Conservation (phyloP, 805 yeast genomes). For the Candida quercuum region DNA sequence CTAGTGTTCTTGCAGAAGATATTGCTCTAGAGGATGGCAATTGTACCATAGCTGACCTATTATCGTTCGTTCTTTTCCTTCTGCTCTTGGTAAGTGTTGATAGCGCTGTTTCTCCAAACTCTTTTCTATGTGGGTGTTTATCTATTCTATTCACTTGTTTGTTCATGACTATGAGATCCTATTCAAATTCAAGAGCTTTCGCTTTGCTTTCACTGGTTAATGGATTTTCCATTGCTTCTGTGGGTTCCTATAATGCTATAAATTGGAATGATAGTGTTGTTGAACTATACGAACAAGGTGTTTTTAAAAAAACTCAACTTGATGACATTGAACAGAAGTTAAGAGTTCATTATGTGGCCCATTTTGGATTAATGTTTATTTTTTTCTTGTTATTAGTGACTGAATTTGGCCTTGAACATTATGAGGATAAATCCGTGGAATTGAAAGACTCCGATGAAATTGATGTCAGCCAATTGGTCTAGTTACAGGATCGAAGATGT, state of each 20-base stretch:
- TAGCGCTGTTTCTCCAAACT: conserved; percentile 1
- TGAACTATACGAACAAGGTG: background rate
- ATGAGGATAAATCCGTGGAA: background rate
- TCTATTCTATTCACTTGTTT: conserved; percentile 5
- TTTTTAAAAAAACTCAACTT: background rate
- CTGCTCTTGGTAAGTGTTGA: conserved; percentile 1
- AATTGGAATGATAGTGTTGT: background rate
- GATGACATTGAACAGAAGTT: background rate
- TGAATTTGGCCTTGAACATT: background rate
- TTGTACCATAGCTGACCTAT: background rate
- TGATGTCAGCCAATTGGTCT: background rate
- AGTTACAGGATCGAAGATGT: too few relatives aligned
- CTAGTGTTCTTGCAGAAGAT: too few relatives aligned
- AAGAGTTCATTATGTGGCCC: background rate
- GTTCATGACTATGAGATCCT: conserved; percentile 1
- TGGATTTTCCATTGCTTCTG: conserved; percentile 1
- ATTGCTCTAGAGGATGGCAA: too few relatives aligned
- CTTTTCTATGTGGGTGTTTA: background rate
- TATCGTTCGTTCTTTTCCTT: conserved; percentile 1
- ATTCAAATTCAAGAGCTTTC: background rate
- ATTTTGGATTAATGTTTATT: background rate
- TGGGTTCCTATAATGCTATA: conserved; percentile 4
- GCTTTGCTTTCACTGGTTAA: background rate
- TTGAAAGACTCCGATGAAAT: background rate
- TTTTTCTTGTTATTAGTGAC: background rate